These are phyloP conservation scores for Gyromitra esculenta DNA, from an alignment of 2,329 filamentous ascomycete genomes.

Conservation along the genomic window DNA sequence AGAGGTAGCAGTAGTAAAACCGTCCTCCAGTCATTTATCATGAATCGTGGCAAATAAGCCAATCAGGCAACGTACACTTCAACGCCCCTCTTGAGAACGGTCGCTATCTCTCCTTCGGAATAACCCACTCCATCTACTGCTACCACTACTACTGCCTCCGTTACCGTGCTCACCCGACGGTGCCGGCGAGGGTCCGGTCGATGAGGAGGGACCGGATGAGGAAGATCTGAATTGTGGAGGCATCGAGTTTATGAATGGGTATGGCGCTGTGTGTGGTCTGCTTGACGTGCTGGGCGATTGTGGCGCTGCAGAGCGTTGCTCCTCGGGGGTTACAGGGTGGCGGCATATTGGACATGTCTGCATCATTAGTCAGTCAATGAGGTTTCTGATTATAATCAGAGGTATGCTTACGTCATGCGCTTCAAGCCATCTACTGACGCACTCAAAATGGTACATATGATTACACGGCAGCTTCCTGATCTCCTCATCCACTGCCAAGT, in stretches of 20 bases:
- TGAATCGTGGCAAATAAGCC: constrained; percentile 22
- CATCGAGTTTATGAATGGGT: neutral
- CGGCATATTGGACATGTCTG: constrained; percentile 57
- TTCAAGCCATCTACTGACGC: constrained; percentile 57
- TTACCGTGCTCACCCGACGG: constrained; percentile 17
- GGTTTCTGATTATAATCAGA: neutral
- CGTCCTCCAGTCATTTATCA: neutral
- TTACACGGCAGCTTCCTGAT: constrained; percentile 83
- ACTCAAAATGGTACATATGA: constrained; percentile 64
- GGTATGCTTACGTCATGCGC: constrained; percentile 55
- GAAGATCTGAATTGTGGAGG: constrained; percentile 3
- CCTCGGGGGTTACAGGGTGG: constrained; percentile 56
- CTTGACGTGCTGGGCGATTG: constrained; percentile 30
- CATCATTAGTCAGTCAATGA: neutral
- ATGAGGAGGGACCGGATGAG: neutral
- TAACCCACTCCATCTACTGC: constrained; percentile 10
- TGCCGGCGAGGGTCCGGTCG: constrained; percentile 18
- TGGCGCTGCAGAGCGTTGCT: constrained; percentile 48
- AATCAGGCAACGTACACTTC: neutral
- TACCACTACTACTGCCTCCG: constrained; percentile 6
- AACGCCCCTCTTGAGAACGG: constrained; percentile 8
- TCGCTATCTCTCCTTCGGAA: constrained; percentile 32
- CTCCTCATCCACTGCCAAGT: constrained; percentile 76
- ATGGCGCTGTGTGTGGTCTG: constrained; percentile 11
- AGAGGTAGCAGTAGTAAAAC: neutral